Percentiles rank a stretch among this genome's conserved stretches.
These are phyloP conservation scores for Cyclostephanos invisitatus DNA, from an alignment of 108 stramenopile species.

Conservation along the genomic window DNA sequence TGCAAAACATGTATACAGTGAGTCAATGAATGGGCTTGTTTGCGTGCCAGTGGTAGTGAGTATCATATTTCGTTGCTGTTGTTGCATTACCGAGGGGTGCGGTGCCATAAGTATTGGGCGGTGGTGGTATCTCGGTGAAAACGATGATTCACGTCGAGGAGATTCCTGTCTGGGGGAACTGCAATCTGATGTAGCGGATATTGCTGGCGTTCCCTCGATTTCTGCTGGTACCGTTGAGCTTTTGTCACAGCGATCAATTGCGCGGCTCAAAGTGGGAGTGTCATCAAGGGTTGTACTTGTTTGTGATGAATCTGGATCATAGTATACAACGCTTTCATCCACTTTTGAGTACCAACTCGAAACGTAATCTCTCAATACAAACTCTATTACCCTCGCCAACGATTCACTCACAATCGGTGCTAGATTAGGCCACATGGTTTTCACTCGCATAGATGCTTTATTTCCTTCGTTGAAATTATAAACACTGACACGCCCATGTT, in stretches of 20 bases:
- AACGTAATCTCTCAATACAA: constrained; percentile 79
- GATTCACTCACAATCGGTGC: constrained; percentile 55
- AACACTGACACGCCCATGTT: constrained; percentile 4
- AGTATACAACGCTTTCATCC: constrained; percentile 41
- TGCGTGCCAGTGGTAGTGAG: constrained; percentile 42
- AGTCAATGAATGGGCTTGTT: constrained; percentile 62
- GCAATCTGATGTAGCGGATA: neutral
- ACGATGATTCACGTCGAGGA: constrained; percentile 2
- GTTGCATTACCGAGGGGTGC: constrained; percentile 21
- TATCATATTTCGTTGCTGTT: constrained; percentile 51
- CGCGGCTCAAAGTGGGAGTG: neutral
- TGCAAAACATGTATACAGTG: constrained; percentile 66
- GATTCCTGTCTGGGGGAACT: neutral
- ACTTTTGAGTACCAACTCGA: constrained; percentile 58
- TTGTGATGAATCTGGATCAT: constrained; percentile 18
- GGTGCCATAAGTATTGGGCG: constrained; percentile 4
- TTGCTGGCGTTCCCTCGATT: neutral
- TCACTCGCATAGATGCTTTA: constrained; percentile 41
- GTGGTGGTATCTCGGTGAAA: neutral
- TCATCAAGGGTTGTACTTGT: neutral
- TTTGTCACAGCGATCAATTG: neutral
- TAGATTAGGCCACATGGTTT: constrained; percentile 71
- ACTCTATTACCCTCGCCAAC: constrained; percentile 72
- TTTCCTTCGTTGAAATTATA: constrained; percentile 43
- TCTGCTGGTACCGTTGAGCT: neutral